phyloP scores from a whole-genome alignment of 257 asterid genomes.

The Ballota nigra region DNA sequence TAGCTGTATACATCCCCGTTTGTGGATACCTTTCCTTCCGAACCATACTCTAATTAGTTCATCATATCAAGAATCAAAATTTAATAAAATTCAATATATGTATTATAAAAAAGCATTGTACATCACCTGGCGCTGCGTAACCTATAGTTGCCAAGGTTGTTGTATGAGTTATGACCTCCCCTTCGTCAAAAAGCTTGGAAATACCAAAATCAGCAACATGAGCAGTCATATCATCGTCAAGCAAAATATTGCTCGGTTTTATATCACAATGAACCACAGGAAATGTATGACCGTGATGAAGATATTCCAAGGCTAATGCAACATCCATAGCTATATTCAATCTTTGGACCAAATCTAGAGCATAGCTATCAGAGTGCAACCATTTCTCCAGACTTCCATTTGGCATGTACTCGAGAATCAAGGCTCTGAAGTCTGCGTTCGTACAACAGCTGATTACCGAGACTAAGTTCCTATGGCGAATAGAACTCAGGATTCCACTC shows the following conservation, averaged over 20 bases:
- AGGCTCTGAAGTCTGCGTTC: conserved; percentile 12
- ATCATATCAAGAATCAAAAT: neutral
- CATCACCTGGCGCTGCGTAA: conserved; percentile 17
- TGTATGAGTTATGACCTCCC: neutral
- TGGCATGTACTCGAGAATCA: conserved; percentile 9
- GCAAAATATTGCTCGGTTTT: conserved; percentile 5
- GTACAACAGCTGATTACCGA: conserved; percentile 16
- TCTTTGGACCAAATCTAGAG: neutral
- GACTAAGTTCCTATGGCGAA: conserved; percentile 20
- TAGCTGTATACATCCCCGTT: conserved; percentile 14
- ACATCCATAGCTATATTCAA: neutral
- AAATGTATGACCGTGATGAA: conserved; percentile 12
- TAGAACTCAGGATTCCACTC: conserved; percentile 21
- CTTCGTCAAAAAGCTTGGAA: conserved; percentile 14
- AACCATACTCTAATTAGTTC: neutral
- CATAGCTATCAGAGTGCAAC: neutral
- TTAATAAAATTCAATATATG: neutral
- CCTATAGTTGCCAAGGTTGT: conserved; percentile 15
- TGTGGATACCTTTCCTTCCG: conserved; percentile 14
- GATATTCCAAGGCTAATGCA: conserved; percentile 12
- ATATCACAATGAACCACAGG: conserved; percentile 10
- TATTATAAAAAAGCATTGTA: neutral
- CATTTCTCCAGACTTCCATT: conserved; percentile 21
- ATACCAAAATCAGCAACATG: conserved; percentile 17
- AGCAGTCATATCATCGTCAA: neutral